Conservation (phyloP, 108 stramenopile species). For the Nitzschia sp. region DNA sequence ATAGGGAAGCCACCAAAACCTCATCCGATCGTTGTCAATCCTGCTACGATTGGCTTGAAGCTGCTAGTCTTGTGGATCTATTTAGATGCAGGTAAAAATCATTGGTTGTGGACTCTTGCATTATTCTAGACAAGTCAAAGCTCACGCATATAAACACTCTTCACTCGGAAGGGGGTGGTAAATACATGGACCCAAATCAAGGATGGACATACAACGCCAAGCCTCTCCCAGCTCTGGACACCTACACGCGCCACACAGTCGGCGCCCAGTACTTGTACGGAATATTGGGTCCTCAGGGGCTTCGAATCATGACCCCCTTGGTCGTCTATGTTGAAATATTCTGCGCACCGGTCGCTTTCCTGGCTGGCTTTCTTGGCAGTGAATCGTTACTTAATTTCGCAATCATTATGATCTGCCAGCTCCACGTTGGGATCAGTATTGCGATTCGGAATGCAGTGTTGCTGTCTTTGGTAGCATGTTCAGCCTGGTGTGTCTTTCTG, state of each 20-base stretch:
- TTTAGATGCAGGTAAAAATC: slow-evolving; percentile 86
- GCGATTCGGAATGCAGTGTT: slow-evolving; percentile 77
- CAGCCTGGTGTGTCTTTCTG: slow-evolving; percentile 70
- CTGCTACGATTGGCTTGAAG: slow-evolving; percentile 53
- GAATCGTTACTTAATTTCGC: slow-evolving; percentile 35
- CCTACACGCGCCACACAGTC: slow-evolving; percentile 78
- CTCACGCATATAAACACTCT: no score
- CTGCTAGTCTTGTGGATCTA: slow-evolving; percentile 79
- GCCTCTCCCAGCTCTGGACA: slow-evolving; percentile 81
- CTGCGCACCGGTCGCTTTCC: slow-evolving; percentile 52
- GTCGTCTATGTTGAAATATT: slow-evolving; percentile 82
- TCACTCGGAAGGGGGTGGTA: no score
- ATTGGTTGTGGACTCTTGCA: no score
- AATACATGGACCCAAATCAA: slow-evolving; percentile 64
- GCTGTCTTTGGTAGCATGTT: slow-evolving; percentile 73
- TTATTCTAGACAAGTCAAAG: no score
- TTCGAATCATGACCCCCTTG: slow-evolving; percentile 73
- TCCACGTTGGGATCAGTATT: slow-evolving; percentile 82
- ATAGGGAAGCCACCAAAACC: not conserved
- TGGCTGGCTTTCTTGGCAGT: slow-evolving; percentile 57
- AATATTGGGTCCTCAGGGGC: slow-evolving; percentile 66
- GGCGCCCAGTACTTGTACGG: slow-evolving; percentile 76
- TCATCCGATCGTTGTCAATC: slow-evolving; percentile 17
- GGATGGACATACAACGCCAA: slow-evolving; percentile 77
- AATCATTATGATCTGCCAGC: slow-evolving; percentile 49